Base-by-base conservation (phyloP, 169 alveolate species). In the Cryptosporidium parvum region DNA sequence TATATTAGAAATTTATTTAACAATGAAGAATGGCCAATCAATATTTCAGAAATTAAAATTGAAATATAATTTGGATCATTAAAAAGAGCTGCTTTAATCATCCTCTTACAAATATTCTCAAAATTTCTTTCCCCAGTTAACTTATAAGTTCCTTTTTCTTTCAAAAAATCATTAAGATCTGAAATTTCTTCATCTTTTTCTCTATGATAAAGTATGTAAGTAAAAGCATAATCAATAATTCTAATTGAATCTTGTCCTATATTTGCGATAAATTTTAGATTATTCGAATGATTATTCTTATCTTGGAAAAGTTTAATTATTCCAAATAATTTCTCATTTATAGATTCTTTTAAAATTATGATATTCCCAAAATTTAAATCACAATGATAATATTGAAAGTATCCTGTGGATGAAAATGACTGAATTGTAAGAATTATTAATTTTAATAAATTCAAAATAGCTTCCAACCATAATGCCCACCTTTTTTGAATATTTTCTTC, bases 21-120 rank as follows among this genome's bases (percentile, higher is more conserved):
- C 9, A 80, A 39, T 23, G 59, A 29, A 23, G 80, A 62, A 62
- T 48, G 26, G 1, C 89, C 89, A 29, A 35, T 45, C 2, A 80
- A 6, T 26, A 80, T 3, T 29, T 80, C 89, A 14, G 67, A 31
- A n/a, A 80, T 44, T 3, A 80, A 31, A 1, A 80, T 61, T 45
- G 89, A 58, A 48, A 80, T 39, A 67, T 80, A 80, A 51, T 80
- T 80, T 23, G 89, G 89, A 65, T 80, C 89, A 62, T 65, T 80
- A 59, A 80, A 80, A 18, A 80, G 21, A 9, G 89, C 89, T 10
- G 89, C 56, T 31, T 80, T 80, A 8, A 80, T 23, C 39, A 67
- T 51, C 6, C 65, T 44, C 39, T 80, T 80, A 31, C 89, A 80
- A 2, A 42, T 45, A 42, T 65, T 80, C 48, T 59, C 80, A 44